Percentiles rank a stretch among this genome's conserved stretches.
Conservation (phyloP, 345 rosid species). For the Citrus sp. region DNA sequence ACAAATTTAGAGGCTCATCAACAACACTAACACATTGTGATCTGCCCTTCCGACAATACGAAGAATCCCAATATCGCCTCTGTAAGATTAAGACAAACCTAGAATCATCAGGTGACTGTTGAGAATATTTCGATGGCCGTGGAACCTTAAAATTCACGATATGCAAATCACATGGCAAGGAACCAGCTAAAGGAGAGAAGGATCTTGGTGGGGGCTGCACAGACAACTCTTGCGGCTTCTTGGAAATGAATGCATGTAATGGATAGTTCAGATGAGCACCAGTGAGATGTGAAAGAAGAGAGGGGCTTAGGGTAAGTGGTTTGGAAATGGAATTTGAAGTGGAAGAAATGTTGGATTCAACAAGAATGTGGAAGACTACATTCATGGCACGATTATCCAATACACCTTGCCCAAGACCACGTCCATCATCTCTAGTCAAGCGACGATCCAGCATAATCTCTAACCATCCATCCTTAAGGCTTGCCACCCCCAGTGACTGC, state of each 20-base stretch:
- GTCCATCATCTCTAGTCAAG: constrained; percentile 78
- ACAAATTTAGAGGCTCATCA: constrained; percentile 64
- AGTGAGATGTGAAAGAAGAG: constrained; percentile 72
- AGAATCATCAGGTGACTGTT: constrained; percentile 44
- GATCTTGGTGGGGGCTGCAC: constrained; percentile 45
- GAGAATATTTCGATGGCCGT: constrained; percentile 65
- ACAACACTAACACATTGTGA: constrained; percentile 56
- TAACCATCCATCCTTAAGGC: constrained; percentile 81
- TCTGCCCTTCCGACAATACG: constrained; percentile 64
- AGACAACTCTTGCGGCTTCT: constrained; percentile 66
- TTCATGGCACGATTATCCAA: constrained; percentile 81
- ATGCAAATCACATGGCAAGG: constrained; percentile 89
- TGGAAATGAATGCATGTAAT: constrained; percentile 68
- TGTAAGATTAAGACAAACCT: constrained; percentile 67
- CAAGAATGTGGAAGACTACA: constrained; percentile 67
- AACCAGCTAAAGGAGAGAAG: constrained; percentile 67
- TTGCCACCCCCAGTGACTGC: constrained; percentile 81
- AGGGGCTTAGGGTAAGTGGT: constrained; percentile 60
- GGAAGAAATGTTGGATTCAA: constrained; percentile 64
- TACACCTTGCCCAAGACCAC: constrained; percentile 99
- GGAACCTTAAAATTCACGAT: constrained; percentile 85
- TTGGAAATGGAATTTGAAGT: constrained; percentile 39
- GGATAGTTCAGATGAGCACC: constrained; percentile 89
- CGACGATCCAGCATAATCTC: constrained; percentile 98
- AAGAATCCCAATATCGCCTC: constrained; percentile 74